Evolutionary conservation across 257 asterid genomes (phyloP), one percentile per base, ranked within the genome.

Genomic region (Solanum virginianum): DNA sequence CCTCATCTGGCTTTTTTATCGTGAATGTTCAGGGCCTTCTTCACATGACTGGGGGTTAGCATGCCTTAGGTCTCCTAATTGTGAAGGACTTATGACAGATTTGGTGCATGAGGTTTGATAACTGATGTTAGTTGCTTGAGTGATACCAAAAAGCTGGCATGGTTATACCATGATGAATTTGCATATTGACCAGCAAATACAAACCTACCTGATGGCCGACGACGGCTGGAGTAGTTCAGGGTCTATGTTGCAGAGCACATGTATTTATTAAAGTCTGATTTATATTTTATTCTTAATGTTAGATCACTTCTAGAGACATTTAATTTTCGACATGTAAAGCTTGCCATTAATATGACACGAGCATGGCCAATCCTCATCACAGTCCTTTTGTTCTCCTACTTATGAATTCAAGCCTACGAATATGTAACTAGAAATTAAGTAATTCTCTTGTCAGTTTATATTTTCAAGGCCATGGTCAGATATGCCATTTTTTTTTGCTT

Each of bases 401-500:
- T 36, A 29, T 65, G 18, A 82, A 51, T 75, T 74, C 80, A 79
- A 83, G 54, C 47, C 18, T 72, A n/a, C 59, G 87, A 39, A 47
- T 79, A 29, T 43, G 39, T 62, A 3, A n/a, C 14, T 47, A 17
- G 24, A 54, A 18, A 15, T 29, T 18, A n/a, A 71, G 65, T 62
- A 14, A 59, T 65, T 15, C 29, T 69, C 59, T 81, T 24, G 8
- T 81, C 10, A 85, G 71, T 59, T 66, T 77, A 47, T 54, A 49
- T 71, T 57, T 47, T 71, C 22, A 39, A 17, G 51, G 77, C 60
- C 26, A 51, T 24, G 53, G 41, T 82, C 51, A 26, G 84, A 81
- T 74, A 47, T 84, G 89, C 57, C 82, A 81, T 69, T 87, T 82
- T 36, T 29, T 36, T 80, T 87, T 39, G 66, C 56, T 86, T 89